Evolutionary conservation across 495 filamentous ascomycete genomes (phyloP), one percentile per base, ranked within the genome.

Genomic region (Amorphotheca resinae): DNA sequence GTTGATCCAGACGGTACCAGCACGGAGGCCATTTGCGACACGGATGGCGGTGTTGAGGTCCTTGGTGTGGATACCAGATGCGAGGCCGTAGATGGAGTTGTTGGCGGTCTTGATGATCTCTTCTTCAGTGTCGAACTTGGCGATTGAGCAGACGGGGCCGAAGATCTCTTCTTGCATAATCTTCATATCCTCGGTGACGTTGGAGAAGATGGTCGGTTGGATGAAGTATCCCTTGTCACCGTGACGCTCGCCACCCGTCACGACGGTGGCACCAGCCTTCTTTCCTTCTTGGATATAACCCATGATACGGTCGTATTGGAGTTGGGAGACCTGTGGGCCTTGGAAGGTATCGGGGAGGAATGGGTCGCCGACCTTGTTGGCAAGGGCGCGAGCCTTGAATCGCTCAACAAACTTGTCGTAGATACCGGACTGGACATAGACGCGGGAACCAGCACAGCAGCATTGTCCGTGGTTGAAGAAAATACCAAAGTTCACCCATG

Each of bases 101-200:
- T 96, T 95, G 50, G 75, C 87, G 36, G 85, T 64, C 47, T 72
- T 67, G 65, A 95, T 79, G 49, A 77, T 83, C 41, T 96, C 89
- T 9, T 80, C 87, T 64, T 86, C 79, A 50, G 76, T 79, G 68
- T 80, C 80, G 75, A 96, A 95, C 68, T 95, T 96, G 68, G 85
- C 76, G 53, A 96, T 83, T 41, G 82, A 79, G 66, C 85, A 84
- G 46, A 96, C 89, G 41, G 89, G 89, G 40, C 89, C 89, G 65
- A 96, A 96, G 65, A 96, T 95, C 69, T 96, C 89, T 68, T 96
- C 89, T 68, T 89, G 79, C 74, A 89, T 83, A 63, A 96, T 95
- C 81, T 93, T 94, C 89, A 96, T 95, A 62, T 93, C 74, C 46
- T 73, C 63, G 33, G 69, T 79, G 44, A 95, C 89, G 61, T 89